phyloP scores from a whole-genome alignment of 2,329 filamentous ascomycete species.

The Fusarium pseudocircinatum region DNA sequence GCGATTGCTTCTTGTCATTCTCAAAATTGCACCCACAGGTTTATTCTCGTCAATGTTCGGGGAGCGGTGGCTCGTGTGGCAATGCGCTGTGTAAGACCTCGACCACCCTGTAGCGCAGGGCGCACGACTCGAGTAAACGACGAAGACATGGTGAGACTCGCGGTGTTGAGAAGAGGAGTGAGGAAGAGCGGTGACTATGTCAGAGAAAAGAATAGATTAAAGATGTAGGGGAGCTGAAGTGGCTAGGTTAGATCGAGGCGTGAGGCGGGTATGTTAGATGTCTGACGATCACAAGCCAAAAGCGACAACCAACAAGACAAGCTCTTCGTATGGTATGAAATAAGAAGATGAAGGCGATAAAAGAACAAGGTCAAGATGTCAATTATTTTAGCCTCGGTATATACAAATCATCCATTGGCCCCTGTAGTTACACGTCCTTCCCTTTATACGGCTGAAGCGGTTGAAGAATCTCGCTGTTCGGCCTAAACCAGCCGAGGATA shows the following conservation, averaged over 20 bases:
- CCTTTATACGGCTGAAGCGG: slow-evolving; percentile 27
- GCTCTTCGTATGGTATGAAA: neutral
- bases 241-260: slow-evolving; percentile 3
- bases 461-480: slow-evolving; percentile 29
- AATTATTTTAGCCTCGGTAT: slow-evolving; percentile 18
- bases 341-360: neutral
- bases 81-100: slow-evolving; percentile 47
- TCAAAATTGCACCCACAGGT: slow-evolving; percentile 39
- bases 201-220: neutral
- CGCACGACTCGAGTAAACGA: slow-evolving; percentile 62
- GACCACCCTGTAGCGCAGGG: slow-evolving; percentile 60
- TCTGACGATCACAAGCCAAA: slow-evolving; percentile 35
- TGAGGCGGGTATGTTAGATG: slow-evolving; percentile 17
- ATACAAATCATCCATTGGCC: slow-evolving; percentile 3
- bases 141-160: slow-evolving; percentile 49
- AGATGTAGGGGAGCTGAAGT: neutral
- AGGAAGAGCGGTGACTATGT: neutral
- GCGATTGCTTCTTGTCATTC: neutral
- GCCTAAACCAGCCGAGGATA: slow-evolving; percentile 43
- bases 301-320: neutral
- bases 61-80: slow-evolving; percentile 30
- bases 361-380: neutral
- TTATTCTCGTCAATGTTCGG: slow-evolving; percentile 36
- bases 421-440: slow-evolving; percentile 8
- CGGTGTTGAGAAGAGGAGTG: neutral